Evolutionary conservation across 345 rosid species (phyloP), one percentile per base, ranked within the genome.

Genomic region (Erysimum cheiranthoides): DNA sequence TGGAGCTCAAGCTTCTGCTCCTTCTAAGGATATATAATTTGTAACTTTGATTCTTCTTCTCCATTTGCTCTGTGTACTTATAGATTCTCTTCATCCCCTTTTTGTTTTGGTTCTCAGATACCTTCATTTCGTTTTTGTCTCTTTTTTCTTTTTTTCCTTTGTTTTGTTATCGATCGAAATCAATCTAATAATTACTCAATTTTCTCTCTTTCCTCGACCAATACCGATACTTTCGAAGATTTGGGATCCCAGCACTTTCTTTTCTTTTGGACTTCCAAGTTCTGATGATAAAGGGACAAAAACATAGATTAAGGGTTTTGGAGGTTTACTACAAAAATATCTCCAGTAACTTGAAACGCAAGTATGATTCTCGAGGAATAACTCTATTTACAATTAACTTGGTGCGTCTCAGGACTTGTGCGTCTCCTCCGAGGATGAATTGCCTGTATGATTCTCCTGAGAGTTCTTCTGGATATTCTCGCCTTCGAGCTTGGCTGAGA

Each of bases 1-100:
- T 53, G 99, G 99, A 31, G 97, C 99, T 32, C 87, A 66, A 66
- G 57, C 70, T 58, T 25, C 70, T 52, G 71, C 76, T 11, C 78
- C 86, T 32, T 57, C 75, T 3, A 72, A 78, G 68, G 77, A 78
- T 50, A 17, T 27, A 34, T 78, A 68, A 60, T 16, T 64, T 47
- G 71, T 63, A 70, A 64, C 52, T 36, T 66, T 63, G 50, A 35
- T 65, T 60, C 65, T 60, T 50, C 58, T 38, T 28, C 51, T 54
- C 70, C 47, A 38, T 47, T 63, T 77, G 76, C 64, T 47, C 76
- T 66, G 64, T 77, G 76, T 71, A 66, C 73, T 28, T 78, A 54
- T 28, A 77, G 65, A 43, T 35, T 71, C 71, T 46, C 58, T 61
- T 54, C 60, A 45, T 62, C 42, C 31, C 51, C 30, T 52, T 42